Conservation (phyloP, 2,329 filamentous ascomycete species). For the Pseudogymnoascus pannorum region DNA sequence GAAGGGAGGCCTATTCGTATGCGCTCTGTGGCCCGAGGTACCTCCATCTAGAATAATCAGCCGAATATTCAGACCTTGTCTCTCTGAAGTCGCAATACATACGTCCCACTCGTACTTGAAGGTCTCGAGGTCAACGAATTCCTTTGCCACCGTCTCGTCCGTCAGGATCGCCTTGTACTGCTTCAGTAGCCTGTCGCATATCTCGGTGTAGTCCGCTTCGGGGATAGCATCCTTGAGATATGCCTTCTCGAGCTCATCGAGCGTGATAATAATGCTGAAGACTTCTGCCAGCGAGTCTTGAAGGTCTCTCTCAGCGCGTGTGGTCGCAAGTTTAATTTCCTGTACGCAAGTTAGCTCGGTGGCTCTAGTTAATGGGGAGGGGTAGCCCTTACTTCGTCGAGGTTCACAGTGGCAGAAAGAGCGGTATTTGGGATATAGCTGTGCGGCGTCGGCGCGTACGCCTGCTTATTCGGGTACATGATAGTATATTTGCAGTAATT, state of each 20-base stretch:
- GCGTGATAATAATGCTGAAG: slow-evolving; percentile 92
- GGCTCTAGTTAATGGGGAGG: slow-evolving; percentile 13
- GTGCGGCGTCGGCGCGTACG: slow-evolving; percentile 32
- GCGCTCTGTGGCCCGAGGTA: slow-evolving; percentile 86
- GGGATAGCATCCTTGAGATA: slow-evolving; percentile 93
- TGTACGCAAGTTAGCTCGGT: slow-evolving; percentile 32
- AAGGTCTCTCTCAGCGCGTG: slow-evolving; percentile 80
- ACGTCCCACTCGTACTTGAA: slow-evolving; percentile 93
- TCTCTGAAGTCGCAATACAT: slow-evolving; percentile 32
- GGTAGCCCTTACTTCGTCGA: slow-evolving; percentile 64
- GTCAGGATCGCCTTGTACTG: slow-evolving; percentile 94
- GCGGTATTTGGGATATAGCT: slow-evolving; percentile 83
- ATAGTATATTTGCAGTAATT: neutral
- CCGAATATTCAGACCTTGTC: neutral
- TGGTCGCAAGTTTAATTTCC: slow-evolving; percentile 90
- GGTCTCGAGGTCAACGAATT: slow-evolving; percentile 79
- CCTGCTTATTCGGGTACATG: slow-evolving; percentile 30
- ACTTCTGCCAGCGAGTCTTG: slow-evolving; percentile 95
- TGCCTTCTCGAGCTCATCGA: slow-evolving; percentile 92
- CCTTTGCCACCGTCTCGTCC: slow-evolving; percentile 81
- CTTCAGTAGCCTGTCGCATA: slow-evolving; percentile 85
- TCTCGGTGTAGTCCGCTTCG: slow-evolving; percentile 90
- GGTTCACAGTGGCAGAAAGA: slow-evolving; percentile 81
- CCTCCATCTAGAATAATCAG: slow-evolving; percentile 63
- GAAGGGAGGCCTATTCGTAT: slow-evolving; percentile 88